Evolutionary conservation across 2,329 filamentous ascomycete species (phyloP).

Genomic region (Venturiaceae sp.): DNA sequence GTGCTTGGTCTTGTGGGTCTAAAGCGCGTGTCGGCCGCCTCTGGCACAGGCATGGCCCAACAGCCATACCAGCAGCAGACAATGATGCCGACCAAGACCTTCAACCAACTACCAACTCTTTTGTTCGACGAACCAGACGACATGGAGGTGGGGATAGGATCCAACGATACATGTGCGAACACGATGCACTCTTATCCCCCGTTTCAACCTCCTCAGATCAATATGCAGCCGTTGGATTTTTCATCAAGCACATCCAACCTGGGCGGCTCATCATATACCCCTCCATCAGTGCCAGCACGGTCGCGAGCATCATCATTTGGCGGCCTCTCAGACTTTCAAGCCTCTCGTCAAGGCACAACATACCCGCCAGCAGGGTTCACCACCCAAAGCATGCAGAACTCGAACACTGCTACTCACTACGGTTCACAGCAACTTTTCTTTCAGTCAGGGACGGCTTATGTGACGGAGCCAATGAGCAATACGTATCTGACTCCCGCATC

Average conservation of each 20-base stretch:
- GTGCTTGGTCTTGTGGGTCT: constrained; percentile 45
- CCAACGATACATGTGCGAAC: neutral
- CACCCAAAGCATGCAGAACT: neutral
- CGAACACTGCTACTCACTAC: neutral
- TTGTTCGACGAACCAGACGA: constrained; percentile 6
- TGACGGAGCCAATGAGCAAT: neutral
- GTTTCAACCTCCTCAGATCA: neutral
- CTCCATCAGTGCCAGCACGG: neutral
- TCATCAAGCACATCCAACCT: neutral
- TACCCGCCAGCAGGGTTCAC: neutral
- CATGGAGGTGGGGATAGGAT: neutral
- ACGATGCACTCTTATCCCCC: constrained; percentile 8
- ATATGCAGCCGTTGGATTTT: neutral
- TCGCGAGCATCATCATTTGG: constrained; percentile 6
- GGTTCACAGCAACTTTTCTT: neutral
- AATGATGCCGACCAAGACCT: neutral
- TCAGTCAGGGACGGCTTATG: neutral
- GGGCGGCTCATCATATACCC: neutral
- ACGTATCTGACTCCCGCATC: neutral
- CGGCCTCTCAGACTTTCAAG: neutral
- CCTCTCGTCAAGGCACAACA: constrained; percentile 2
- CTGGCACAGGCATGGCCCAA: constrained; percentile 21
- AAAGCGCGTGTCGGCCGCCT: constrained; percentile 26
- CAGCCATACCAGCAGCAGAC: neutral
- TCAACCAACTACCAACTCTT: constrained; percentile 4